Conservation (phyloP, 2,329 filamentous ascomycete genomes). For the Fusarium gaditjirri region DNA sequence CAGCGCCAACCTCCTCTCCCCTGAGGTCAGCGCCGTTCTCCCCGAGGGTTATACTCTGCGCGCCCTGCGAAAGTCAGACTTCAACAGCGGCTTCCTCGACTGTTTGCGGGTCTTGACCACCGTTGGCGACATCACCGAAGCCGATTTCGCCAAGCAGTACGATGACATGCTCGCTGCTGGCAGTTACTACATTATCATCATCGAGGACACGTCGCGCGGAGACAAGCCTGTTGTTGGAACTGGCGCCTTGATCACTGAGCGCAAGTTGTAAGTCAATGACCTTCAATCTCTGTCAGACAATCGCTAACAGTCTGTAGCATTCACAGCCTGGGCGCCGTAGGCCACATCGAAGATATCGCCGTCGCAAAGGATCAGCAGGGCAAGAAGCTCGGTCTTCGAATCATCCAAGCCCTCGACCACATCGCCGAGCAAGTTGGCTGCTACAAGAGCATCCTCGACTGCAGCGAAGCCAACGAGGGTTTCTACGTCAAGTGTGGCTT, state of each 20-base stretch:
- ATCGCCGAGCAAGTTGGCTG: conserved; percentile 90
- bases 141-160: conserved; percentile 81
- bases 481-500: conserved; percentile 99
- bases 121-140: conserved; percentile 84
- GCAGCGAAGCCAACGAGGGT: conserved; percentile 93
- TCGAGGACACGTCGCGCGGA: conserved; percentile 73
- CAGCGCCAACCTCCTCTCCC: conserved; percentile 78
- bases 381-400: conserved; percentile 91
- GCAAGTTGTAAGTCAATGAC: conserved; percentile 79
- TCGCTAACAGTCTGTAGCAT: conserved; percentile 64
- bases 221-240: conserved; percentile 83
- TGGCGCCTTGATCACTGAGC: conserved; percentile 89
- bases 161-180: conserved; percentile 80
- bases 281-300: background rate
- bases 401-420: conserved; percentile 93
- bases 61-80: conserved; percentile 82
- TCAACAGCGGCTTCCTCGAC: conserved; percentile 84
- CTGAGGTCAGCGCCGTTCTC: conserved; percentile 75
- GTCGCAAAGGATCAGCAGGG: conserved; percentile 96
- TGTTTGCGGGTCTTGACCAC: conserved; percentile 91
- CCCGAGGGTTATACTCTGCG: conserved; percentile 87
- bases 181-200: conserved; percentile 87
- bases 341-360: conserved; percentile 98
- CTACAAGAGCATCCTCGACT: conserved; percentile 98
- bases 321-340: conserved; percentile 82